Percentiles rank a stretch among this genome's conserved stretches.
Conservation (phyloP, 345 rosid genomes). For the Angophora floribunda region DNA sequence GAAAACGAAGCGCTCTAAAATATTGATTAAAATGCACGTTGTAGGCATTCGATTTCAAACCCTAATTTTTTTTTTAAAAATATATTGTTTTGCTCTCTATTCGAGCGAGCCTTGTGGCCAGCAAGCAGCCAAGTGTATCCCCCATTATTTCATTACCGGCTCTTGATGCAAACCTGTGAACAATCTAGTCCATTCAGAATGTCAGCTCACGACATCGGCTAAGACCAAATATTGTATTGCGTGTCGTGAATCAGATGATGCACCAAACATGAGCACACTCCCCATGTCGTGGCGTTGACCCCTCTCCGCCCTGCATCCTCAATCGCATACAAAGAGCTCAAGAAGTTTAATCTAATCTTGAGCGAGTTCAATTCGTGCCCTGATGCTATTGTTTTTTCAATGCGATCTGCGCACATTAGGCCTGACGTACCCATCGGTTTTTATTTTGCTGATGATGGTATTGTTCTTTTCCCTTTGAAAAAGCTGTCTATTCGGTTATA, state of each 20-base stretch:
- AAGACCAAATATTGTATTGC: neutral
- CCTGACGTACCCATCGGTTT: neutral
- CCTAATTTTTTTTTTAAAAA: neutral
- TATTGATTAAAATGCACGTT: neutral
- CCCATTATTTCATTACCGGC: neutral
- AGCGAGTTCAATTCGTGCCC: neutral
- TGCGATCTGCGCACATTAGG: neutral
- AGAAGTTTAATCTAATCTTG: neutral
- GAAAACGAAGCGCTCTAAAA: neutral
- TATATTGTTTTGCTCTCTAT: neutral
- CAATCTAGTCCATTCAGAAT: neutral
- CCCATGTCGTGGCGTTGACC: neutral
- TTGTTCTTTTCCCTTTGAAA: neutral
- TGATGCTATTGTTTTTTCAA: neutral
- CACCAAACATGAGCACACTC: neutral
- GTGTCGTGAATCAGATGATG: neutral
- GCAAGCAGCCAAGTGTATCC: neutral
- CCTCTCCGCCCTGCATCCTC: neutral
- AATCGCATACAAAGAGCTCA: neutral
- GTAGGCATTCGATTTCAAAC: neutral
- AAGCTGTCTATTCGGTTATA: neutral
- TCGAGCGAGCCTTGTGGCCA: neutral
- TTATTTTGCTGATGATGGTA: neutral
- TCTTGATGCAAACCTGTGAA: neutral
- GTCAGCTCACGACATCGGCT: neutral